Conservation (phyloP, 257 asterid genomes). For the Solanum ossicruentum region DNA sequence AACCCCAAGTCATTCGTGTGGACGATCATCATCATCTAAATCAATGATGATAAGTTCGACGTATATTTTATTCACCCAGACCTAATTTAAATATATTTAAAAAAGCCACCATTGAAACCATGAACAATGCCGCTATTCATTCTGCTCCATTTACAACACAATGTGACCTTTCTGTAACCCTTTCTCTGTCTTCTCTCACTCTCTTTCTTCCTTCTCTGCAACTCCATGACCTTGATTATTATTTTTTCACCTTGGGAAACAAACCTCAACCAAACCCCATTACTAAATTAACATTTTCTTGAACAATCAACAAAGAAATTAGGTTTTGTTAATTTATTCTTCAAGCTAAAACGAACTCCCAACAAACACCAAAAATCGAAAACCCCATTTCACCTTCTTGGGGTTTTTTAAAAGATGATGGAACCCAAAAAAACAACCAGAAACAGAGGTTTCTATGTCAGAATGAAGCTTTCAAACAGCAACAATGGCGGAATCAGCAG, state of each 20-base stretch:
- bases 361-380: constrained; percentile 46
- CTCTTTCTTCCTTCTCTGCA: background rate
- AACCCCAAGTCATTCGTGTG: too few species aligned
- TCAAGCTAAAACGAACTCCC: constrained; percentile 38
- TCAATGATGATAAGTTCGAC: too few species aligned
- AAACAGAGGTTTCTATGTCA: constrained; percentile 53
- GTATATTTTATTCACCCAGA: too few species aligned
- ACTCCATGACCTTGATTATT: constrained; percentile 6
- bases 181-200: background rate
- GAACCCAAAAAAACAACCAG: constrained; percentile 14
- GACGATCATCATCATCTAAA: too few species aligned
- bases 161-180: constrained; percentile 8
- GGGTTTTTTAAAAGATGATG: constrained; percentile 9
- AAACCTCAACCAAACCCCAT: constrained; percentile 8
- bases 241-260: background rate
- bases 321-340: background rate
- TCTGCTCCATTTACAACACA: constrained; percentile 31
- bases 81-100: background rate
- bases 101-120: background rate
- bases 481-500: background rate
- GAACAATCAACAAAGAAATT: background rate
- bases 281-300: background rate
- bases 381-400: constrained; percentile 19
- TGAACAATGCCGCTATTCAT: constrained; percentile 32
- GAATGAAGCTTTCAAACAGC: constrained; percentile 44